These are phyloP conservation scores for carrot (Daucus carota) DNA, from an alignment of 129 eudicot species.

Conservation along the genomic window DH1_v3.0 NC_030383.2:734501-735000, in stretches of 20 bases:
- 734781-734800: neutral
- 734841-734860: neutral
- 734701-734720: neutral
- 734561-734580: neutral
- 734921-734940: conserved; percentile 78
- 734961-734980: conserved; percentile 25
- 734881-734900: neutral
- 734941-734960: conserved; percentile 34
- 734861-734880: neutral
- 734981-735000: conserved; percentile 31
- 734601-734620: neutral
- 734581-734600: neutral
- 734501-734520: neutral
- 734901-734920: conserved; percentile 66
- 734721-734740: neutral
- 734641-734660: neutral
- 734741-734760: no score
- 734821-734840: neutral
- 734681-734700: neutral
- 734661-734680: neutral
- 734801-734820: neutral
- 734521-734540: neutral
- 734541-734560: neutral
- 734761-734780: neutral
- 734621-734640: neutral